Percentiles rank a stretch among this genome's conserved stretches.
Conservation (phyloP, 257 asterid genomes). For the Cinchona pubescens region DNA sequence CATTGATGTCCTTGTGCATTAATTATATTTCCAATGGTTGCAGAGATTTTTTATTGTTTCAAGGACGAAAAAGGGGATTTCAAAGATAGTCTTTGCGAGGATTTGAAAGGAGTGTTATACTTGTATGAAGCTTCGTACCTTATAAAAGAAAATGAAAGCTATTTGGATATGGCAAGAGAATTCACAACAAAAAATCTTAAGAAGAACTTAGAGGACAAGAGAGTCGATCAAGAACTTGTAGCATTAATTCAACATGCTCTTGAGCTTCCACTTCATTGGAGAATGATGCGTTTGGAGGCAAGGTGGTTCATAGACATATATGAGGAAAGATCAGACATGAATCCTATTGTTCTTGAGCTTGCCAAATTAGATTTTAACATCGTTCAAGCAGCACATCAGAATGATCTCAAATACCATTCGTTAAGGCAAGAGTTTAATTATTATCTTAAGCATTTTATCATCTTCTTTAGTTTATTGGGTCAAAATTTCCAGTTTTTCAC, state of each 20-base stretch:
- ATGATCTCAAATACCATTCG: constrained; percentile 2
- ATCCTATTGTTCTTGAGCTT: background rate
- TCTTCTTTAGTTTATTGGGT: too few relatives aligned
- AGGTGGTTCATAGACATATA: constrained; percentile 5
- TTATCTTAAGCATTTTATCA: background rate
- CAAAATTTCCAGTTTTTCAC: too few relatives aligned
- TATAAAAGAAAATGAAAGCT: background rate
- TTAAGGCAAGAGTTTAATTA: background rate
- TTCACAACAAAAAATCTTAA: constrained; percentile 10
- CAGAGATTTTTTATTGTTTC: constrained; percentile 23
- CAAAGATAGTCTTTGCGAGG: constrained; percentile 2
- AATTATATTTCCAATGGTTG: background rate
- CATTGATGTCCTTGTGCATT: background rate
- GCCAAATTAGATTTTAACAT: constrained; percentile 14
- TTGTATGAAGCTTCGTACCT: constrained; percentile 24
- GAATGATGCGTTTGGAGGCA: too few relatives aligned
- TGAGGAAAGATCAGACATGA: background rate
- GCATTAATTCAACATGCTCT: background rate
- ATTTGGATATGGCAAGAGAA: constrained; percentile 2
- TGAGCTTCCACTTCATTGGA: constrained; percentile 15
- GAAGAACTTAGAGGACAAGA: background rate
- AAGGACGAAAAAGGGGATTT: constrained; percentile 8
- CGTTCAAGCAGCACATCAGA: constrained; percentile 3
- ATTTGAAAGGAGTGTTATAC: constrained; percentile 20
- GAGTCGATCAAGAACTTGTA: background rate